Evolutionary conservation across 345 rosid genomes (phyloP), one percentile per base, ranked within the genome.

Genomic region (Gossypium thurberi): DNA sequence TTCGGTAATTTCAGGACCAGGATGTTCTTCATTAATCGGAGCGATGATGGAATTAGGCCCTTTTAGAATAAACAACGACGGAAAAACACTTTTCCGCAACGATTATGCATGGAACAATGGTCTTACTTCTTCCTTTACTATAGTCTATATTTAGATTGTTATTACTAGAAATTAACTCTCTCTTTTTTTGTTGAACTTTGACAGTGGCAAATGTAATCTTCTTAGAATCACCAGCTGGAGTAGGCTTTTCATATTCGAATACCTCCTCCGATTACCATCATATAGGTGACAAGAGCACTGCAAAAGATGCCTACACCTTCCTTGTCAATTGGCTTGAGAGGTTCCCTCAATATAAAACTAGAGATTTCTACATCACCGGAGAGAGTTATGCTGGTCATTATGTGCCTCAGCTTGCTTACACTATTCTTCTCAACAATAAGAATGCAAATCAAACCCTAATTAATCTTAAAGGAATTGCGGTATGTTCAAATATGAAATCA

Each of bases 301-400:
- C 84, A 25, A 67, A 46, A 37, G 85, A 86, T 77, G 71, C 85
- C 1, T 84, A 81, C 50, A 52, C 56, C 11, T 83, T 85, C 74
- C 77, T 85, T n/a, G 64, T 84, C 26, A 83, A 83, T 69, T 85
- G 89, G 87, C 76, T 85, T 13, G 80, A 83, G 56, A 85, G 87
- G 77, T 85, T 85, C 55, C 89, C 87, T 0, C 84, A 84, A 63
- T 86, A 86, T 71, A 82, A 86, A 71, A 72, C 50, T 18, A 58
- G 84, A 25, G 82, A 83, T 13, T 80, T 85, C 47, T 85, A 74
- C 74, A 76, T 85, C 20, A 69, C 79, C 26, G 84, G 87, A 10
- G 84, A 85, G 73, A 80, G 89, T 77, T 86, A 86, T 26, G 84
- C 83, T 20, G 89, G 89, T 59, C 89, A 86, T 57, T 86, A 82